Evolutionary conservation across 2,329 filamentous ascomycete genomes (phyloP).

Genomic region (Verticillium nubilum): DNA sequence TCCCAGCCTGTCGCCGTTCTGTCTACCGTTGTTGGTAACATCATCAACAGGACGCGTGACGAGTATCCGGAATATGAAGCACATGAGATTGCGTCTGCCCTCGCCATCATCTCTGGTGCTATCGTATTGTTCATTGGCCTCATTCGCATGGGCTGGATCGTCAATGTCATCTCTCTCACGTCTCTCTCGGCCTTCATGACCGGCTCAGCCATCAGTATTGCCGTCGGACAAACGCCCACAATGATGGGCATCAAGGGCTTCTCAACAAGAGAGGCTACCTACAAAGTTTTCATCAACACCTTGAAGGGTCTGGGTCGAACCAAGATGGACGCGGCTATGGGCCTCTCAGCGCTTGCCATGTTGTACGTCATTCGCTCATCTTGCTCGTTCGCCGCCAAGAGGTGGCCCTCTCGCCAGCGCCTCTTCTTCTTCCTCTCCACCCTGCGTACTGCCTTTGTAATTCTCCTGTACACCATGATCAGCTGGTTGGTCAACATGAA

Average conservation of each 20-base stretch:
- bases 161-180: constrained; percentile 86
- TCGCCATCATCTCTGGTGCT: constrained; percentile 71
- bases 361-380: constrained; percentile 69
- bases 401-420: constrained; percentile 64
- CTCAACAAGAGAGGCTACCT: constrained; percentile 72
- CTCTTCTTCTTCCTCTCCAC: constrained; percentile 87
- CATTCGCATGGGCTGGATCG: constrained; percentile 78
- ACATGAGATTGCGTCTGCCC: constrained; percentile 68
- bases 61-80: constrained; percentile 51
- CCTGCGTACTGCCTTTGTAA: constrained; percentile 84
- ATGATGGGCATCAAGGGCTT: constrained; percentile 76
- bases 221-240: constrained; percentile 72
- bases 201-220: constrained; percentile 86
- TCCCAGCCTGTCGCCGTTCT: constrained; percentile 84
- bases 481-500: constrained; percentile 79
- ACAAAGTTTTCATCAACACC: constrained; percentile 76
- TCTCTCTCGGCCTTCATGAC: constrained; percentile 97
- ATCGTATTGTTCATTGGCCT: constrained; percentile 78
- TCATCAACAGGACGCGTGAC: constrained; percentile 60
- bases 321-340: constrained; percentile 78
- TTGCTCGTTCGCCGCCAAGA: constrained; percentile 63
- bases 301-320: constrained; percentile 64
- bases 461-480: constrained; percentile 86
- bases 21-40: constrained; percentile 82
- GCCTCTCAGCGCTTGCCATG: constrained; percentile 72